These are phyloP conservation scores for Calcarisporium arbuscula DNA, from an alignment of 2,329 filamentous ascomycete species.

Conservation along the genomic window DNA sequence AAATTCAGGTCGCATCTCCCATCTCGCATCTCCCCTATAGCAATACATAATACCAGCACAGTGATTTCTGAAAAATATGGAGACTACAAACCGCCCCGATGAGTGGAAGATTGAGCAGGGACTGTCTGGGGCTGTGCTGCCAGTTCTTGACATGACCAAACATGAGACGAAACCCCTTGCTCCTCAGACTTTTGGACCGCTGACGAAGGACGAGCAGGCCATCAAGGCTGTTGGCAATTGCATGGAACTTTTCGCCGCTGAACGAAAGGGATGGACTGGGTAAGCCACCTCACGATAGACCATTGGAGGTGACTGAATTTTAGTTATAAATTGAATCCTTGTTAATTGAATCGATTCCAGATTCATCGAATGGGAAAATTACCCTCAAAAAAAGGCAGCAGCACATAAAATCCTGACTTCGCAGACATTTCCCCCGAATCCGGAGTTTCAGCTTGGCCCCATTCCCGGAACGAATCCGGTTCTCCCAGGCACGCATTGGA, in stretches of 20 bases:
- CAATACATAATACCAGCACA: no score
- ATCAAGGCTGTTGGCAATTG: constrained; percentile 33
- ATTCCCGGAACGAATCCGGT: constrained; percentile 53
- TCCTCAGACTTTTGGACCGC: constrained; percentile 19
- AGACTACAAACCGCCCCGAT: no score
- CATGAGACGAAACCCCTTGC: constrained; percentile 23
- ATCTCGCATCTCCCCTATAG: no score
- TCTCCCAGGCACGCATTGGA: constrained; percentile 49
- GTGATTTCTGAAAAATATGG: no score
- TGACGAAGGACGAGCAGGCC: constrained; percentile 33
- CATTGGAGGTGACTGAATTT: no score
- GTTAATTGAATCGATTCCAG: no score
- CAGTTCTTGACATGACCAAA: constrained; percentile 39
- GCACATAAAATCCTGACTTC: constrained; percentile 43
- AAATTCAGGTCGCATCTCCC: no score
- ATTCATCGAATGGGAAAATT: constrained; percentile 65
- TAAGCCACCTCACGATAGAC: no score
- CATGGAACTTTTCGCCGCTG: constrained; percentile 16
- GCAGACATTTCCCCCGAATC: constrained; percentile 25
- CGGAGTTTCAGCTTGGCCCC: constrained; percentile 50
- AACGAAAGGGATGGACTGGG: constrained; percentile 28
- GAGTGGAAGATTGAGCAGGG: constrained; percentile 51
- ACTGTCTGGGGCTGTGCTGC: constrained; percentile 36
- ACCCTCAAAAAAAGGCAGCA: constrained; percentile 59
- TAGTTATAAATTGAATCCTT: no score